These are phyloP conservation scores for Cubamyces lactineus DNA, from an alignment of 768 basidiomycete species.

Conservation along the genomic window DNA sequence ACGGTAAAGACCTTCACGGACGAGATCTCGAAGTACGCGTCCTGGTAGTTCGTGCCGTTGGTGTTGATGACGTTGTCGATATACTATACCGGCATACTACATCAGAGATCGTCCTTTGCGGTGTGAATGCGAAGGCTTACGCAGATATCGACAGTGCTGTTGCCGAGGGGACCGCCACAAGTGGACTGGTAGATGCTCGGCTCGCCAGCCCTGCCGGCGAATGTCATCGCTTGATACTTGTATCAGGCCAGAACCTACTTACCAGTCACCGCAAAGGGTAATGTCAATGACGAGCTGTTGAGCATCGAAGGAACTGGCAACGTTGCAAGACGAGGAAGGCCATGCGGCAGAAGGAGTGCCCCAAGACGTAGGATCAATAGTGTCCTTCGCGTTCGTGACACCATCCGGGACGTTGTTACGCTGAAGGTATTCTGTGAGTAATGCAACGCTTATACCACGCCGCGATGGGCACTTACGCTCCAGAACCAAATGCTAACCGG, in stretches of 20 bases:
- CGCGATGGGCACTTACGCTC: constrained; percentile 39
- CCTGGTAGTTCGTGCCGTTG: constrained; percentile 47
- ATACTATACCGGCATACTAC: constrained; percentile 34
- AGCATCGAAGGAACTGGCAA: constrained; percentile 46
- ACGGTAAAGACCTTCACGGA: constrained; percentile 55
- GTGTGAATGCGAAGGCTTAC: constrained; percentile 6
- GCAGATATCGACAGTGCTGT: constrained; percentile 41
- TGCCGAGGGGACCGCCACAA: constrained; percentile 41
- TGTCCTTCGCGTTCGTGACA: constrained; percentile 33
- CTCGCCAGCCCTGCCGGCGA: constrained; percentile 50
- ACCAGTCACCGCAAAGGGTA: constrained; percentile 57
- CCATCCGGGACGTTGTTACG: constrained; percentile 34
- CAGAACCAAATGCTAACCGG: constrained; percentile 49
- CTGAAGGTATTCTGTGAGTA: constrained; percentile 24
- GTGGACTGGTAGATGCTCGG: constrained; percentile 45
- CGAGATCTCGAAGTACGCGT: constrained; percentile 63
- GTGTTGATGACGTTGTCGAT: constrained; percentile 51
- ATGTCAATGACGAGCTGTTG: constrained; percentile 60
- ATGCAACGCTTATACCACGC: not conserved
- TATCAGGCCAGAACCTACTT: constrained; percentile 6
- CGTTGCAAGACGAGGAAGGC: constrained; percentile 44
- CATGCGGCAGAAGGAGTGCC: constrained; percentile 49
- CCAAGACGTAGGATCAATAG: constrained; percentile 45
- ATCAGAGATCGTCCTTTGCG: not conserved
- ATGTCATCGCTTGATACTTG: too few relatives aligned